phyloP scores from a whole-genome alignment of 1,284 basidiomycete species.

The Boletellus deceptivus region DNA sequence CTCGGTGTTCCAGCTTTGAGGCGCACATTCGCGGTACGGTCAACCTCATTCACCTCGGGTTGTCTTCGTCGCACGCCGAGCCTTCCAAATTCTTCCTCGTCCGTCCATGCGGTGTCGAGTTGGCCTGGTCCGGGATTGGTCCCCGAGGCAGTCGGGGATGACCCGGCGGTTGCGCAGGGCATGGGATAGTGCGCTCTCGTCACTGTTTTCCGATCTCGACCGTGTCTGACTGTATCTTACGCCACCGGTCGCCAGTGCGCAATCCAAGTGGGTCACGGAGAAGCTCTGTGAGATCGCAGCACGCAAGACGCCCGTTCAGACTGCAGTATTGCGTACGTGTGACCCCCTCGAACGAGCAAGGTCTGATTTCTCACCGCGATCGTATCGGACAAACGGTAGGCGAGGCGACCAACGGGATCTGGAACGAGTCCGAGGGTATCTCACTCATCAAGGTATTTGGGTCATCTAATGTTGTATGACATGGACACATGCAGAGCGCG shows the following conservation, averaged over 20 bases:
- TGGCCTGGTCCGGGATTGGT: constrained; percentile 32
- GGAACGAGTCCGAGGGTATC: constrained; percentile 61
- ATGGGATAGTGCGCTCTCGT: constrained; percentile 54
- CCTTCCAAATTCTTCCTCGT: constrained; percentile 52
- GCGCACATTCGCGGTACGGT: constrained; percentile 50
- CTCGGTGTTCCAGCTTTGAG: constrained; percentile 29
- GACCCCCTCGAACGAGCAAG: no score
- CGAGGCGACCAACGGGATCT: constrained; percentile 50
- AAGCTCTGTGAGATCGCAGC: constrained; percentile 47
- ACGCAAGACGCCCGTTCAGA: constrained; percentile 31
- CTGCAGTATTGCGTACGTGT: constrained; percentile 37
- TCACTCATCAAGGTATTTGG: constrained; percentile 30
- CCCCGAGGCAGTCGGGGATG: constrained; percentile 38
- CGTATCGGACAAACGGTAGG: constrained; percentile 52
- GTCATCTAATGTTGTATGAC: no score
- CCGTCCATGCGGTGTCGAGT: constrained; percentile 41
- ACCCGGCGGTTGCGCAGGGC: constrained; percentile 39
- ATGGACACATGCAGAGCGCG: no score
- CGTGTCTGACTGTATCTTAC: no score
- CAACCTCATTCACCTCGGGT: constrained; percentile 53
- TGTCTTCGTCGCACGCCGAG: constrained; percentile 37
- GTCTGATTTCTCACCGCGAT: no score
- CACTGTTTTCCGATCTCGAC: neutral
- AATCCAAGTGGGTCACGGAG: constrained; percentile 61
- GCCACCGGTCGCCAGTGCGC: constrained; percentile 8